These are phyloP conservation scores for Irpex lacteus DNA, from an alignment of 1,284 basidiomycete species.

Conservation along the genomic window DNA sequence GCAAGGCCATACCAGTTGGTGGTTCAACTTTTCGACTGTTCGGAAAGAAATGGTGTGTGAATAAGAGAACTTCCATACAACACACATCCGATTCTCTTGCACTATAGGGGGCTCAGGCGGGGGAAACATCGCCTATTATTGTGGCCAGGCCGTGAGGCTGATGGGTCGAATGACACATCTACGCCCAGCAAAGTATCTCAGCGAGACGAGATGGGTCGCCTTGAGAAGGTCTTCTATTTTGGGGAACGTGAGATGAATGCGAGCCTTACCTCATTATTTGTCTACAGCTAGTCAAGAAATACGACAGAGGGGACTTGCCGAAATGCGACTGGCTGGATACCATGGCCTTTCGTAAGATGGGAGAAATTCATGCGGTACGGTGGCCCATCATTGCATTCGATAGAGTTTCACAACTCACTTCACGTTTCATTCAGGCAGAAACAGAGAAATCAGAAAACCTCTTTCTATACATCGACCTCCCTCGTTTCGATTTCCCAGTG, in stretches of 20 bases:
- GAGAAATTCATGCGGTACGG: constrained; percentile 84
- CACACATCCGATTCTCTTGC: neutral
- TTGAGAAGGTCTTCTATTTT: constrained; percentile 72
- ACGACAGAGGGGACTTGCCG: constrained; percentile 91
- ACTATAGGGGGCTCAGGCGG: constrained; percentile 75
- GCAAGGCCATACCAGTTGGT: constrained; percentile 76
- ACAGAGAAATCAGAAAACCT: constrained; percentile 86
- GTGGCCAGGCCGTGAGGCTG: constrained; percentile 83
- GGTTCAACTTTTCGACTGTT: constrained; percentile 90
- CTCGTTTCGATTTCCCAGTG: constrained; percentile 98
- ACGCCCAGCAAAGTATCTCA: constrained; percentile 85
- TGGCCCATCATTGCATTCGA: neutral
- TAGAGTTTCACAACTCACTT: neutral
- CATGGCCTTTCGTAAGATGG: constrained; percentile 90
- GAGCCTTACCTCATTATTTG: neutral
- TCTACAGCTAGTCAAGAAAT: constrained; percentile 89
- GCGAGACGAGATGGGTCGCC: constrained; percentile 89
- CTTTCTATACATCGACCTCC: constrained; percentile 93
- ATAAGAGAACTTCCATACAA: neutral
- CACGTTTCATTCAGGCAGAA: constrained; percentile 56
- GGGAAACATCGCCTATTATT: constrained; percentile 89
- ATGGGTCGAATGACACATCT: constrained; percentile 75
- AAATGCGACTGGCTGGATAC: constrained; percentile 97
- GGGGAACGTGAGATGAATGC: no score
- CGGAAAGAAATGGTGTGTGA: constrained; percentile 82